These are phyloP conservation scores for Kuraishia borneana DNA, from an alignment of 805 yeast species.

Conservation along the genomic window DNA sequence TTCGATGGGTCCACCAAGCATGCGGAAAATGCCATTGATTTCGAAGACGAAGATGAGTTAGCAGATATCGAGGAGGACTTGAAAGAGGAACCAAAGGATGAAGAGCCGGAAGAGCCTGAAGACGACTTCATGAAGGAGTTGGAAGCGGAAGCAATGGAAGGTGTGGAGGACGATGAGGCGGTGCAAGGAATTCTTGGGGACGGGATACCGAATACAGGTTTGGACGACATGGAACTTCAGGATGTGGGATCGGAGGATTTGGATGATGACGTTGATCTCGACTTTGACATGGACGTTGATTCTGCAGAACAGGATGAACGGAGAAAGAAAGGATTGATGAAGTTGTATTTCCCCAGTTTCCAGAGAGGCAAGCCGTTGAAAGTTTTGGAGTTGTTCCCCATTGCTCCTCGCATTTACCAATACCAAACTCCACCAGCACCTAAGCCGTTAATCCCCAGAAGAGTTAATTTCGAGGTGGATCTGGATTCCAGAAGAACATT, in stretches of 20 bases:
- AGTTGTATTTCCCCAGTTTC: constrained; percentile 54
- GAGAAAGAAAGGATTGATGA: constrained; percentile 22
- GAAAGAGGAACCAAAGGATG: constrained; percentile 27
- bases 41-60: constrained; percentile 87
- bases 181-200: constrained; percentile 17
- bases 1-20: constrained; percentile 50
- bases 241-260: constrained; percentile 9
- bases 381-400: constrained; percentile 58
- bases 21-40: constrained; percentile 88
- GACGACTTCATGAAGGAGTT: constrained; percentile 27
- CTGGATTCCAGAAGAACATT: constrained; percentile 48
- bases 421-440: constrained; percentile 38
- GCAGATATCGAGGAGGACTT: constrained; percentile 71
- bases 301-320: constrained; percentile 12
- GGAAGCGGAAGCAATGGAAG: constrained; percentile 24
- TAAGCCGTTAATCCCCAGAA: constrained; percentile 47
- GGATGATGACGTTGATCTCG: constrained; percentile 10
- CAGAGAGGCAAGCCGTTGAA: constrained; percentile 41
- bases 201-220: constrained; percentile 16
- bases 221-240: constrained; percentile 19
- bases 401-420: constrained; percentile 37
- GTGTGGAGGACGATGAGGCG: constrained; percentile 17
- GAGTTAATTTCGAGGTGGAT: constrained; percentile 48
- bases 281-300: constrained; percentile 6
- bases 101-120: constrained; percentile 21